phyloP scores from a whole-genome alignment of 2,329 filamentous ascomycete species.

The Botrytis aclada region DNA sequence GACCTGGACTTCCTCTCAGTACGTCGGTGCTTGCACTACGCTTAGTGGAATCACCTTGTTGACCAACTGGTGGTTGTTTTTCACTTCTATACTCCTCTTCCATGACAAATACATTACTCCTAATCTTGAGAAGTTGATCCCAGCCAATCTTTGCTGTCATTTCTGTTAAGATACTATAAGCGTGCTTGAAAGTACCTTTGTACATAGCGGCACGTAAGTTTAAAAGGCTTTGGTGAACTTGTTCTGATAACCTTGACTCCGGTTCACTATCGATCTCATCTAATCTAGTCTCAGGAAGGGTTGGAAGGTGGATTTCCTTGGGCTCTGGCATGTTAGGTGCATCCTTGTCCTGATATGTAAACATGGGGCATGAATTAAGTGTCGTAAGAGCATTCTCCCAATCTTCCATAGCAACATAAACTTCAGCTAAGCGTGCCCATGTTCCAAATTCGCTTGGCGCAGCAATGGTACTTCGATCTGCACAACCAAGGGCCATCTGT shows the following conservation, averaged over 20 bases:
- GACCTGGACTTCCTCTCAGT: slow-evolving; percentile 67
- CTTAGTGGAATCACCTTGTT: slow-evolving; percentile 45
- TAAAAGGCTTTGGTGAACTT: slow-evolving; percentile 81
- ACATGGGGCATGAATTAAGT: slow-evolving; percentile 98
- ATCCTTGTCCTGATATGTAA: slow-evolving; percentile 98
- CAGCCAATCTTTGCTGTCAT: slow-evolving; percentile 96
- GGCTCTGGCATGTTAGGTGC: slow-evolving; percentile 92
- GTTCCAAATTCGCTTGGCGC: slow-evolving; percentile 96
- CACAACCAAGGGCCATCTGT: slow-evolving; percentile 85
- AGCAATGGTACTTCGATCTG: slow-evolving; percentile 89
- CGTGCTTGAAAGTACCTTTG: slow-evolving; percentile 92
- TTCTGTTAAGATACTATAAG: slow-evolving; percentile 89
- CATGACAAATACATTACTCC: slow-evolving; percentile 98
- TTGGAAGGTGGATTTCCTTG: slow-evolving; percentile 80
- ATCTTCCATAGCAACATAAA: slow-evolving; percentile 90
- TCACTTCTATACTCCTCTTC: slow-evolving; percentile 96
- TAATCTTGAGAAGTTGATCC: slow-evolving; percentile 91
- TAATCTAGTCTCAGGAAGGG: slow-evolving; percentile 81
- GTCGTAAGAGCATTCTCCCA: slow-evolving; percentile 96
- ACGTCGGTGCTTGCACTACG: slow-evolving; percentile 78
- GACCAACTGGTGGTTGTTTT: slow-evolving; percentile 59
- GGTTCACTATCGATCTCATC: slow-evolving; percentile 96
- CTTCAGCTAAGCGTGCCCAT: slow-evolving; percentile 89
- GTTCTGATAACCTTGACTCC: slow-evolving; percentile 74
- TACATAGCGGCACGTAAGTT: slow-evolving; percentile 86